Conservation (phyloP, 2,329 filamentous ascomycete genomes). For the Bipolaris gigantea region DNA sequence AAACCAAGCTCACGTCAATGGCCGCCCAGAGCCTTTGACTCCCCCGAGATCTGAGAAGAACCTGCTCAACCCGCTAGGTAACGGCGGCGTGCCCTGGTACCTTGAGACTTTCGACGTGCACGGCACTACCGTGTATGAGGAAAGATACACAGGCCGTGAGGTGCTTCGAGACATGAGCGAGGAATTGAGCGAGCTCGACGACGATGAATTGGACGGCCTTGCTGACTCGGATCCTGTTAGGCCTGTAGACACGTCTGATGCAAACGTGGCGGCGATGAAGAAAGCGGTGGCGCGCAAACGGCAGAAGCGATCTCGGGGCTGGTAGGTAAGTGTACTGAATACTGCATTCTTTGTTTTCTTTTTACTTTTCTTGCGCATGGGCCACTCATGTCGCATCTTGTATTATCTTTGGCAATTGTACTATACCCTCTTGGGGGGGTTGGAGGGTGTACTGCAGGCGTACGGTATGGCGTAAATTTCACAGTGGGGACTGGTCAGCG, state of each 20-base stretch:
- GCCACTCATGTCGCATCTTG: slow-evolving; percentile 15
- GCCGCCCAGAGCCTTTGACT: slow-evolving; percentile 58
- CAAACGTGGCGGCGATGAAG: slow-evolving; percentile 29
- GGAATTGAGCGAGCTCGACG: slow-evolving; percentile 87
- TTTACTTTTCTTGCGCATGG: slow-evolving; percentile 12
- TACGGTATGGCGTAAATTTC: slow-evolving; percentile 17
- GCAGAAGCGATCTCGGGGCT: slow-evolving; percentile 34
- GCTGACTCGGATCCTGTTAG: slow-evolving; percentile 39
- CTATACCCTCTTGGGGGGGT: slow-evolving; percentile 17
- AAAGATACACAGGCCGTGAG: slow-evolving; percentile 73
- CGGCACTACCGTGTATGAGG: slow-evolving; percentile 76
- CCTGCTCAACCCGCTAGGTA: slow-evolving; percentile 48
- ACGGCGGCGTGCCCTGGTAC: slow-evolving; percentile 86
- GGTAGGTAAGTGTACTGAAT: slow-evolving; percentile 15
- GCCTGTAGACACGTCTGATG: slow-evolving; percentile 29
- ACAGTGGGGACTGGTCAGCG: neutral
- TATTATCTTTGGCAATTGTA: slow-evolving; percentile 26
- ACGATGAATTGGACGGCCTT: slow-evolving; percentile 77
- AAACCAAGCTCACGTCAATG: slow-evolving; percentile 19
- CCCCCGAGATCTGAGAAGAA: slow-evolving; percentile 63
- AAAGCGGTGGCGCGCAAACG: slow-evolving; percentile 35
- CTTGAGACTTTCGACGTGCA: slow-evolving; percentile 76
- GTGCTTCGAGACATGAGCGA: slow-evolving; percentile 76
- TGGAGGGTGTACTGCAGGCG: slow-evolving; percentile 18
- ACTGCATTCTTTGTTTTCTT: neutral